phyloP scores from a whole-genome alignment of 106 monocot species.

The Vanilla planifolia region DNA sequence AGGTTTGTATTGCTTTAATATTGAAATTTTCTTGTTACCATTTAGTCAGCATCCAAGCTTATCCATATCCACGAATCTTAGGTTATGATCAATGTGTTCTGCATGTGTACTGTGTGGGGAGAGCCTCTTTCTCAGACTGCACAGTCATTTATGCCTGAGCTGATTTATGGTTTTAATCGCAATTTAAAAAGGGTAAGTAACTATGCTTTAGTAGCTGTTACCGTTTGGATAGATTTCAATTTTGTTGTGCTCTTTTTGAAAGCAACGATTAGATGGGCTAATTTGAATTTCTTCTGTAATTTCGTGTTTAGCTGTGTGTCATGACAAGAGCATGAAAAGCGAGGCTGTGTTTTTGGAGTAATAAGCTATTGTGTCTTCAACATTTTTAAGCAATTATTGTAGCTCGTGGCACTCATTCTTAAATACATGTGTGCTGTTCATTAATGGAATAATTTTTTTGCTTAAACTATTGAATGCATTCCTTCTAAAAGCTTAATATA shows the following conservation, averaged over 20 bases:
- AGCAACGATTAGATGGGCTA: not conserved
- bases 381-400: too few species aligned
- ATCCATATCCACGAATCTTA: conserved; percentile 17
- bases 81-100: conserved; percentile 91
- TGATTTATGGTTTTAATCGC: conserved; percentile 76
- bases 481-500: too few species aligned
- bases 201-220: not conserved
- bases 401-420: not conserved
- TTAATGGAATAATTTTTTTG: too few species aligned
- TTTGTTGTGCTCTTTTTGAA: too few species aligned
- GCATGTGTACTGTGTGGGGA: conserved; percentile 97
- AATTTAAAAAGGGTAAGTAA: conserved; percentile 69
- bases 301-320: not conserved
- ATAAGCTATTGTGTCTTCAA: too few species aligned
- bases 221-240: too few species aligned
- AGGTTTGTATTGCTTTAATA: conserved; percentile 37
- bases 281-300: not conserved
- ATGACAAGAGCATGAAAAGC: too few species aligned
- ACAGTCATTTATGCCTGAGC: conserved; percentile 98
- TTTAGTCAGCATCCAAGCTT: too few species aligned
- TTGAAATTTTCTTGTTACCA: not conserved
- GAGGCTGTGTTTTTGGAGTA: too few species aligned
- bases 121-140: conserved; percentile 97
- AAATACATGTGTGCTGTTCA: not conserved
- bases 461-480: too few species aligned